A percentile compares a stretch with the other conserved stretches of the same genome.
These are phyloP conservation scores for Atkinsonella hypoxylon DNA, from an alignment of 2,329 filamentous ascomycete genomes.

Conservation along the genomic window DNA sequence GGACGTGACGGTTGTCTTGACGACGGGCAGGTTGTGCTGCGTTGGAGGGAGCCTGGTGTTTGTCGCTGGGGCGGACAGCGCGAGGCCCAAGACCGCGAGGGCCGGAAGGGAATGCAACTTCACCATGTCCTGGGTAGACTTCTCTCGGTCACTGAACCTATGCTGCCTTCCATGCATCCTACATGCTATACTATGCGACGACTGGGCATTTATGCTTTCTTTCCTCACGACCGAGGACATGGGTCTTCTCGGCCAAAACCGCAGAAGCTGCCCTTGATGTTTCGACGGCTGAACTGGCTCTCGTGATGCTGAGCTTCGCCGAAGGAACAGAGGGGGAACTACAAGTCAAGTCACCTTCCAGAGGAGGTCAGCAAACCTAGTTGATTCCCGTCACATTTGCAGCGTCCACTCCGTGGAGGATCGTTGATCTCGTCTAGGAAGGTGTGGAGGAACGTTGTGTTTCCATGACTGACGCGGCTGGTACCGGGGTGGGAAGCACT, in stretches of 20 bases:
- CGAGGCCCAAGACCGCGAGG: neutral
- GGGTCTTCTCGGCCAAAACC: too few relatives aligned
- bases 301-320: neutral
- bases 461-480: neutral
- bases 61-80: neutral
- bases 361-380: neutral
- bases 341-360: neutral
- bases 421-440: neutral
- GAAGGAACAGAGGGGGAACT: neutral
- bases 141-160: too few relatives aligned
- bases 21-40: constrained; percentile 5
- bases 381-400: neutral
- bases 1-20: constrained; percentile 7
- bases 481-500: neutral
- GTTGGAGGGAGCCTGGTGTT: neutral
- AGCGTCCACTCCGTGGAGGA: neutral
- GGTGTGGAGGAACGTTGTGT: neutral
- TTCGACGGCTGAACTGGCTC: too few relatives aligned
- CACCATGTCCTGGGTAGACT: neutral
- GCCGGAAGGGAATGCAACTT: neutral
- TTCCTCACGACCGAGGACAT: too few relatives aligned
- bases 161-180: too few relatives aligned
- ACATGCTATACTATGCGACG: too few relatives aligned
- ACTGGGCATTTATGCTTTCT: too few relatives aligned
- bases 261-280: too few relatives aligned